These are phyloP conservation scores for Solanum hybrid DNA, from an alignment of 305 asterid species.

Conservation along the genomic window DNA sequence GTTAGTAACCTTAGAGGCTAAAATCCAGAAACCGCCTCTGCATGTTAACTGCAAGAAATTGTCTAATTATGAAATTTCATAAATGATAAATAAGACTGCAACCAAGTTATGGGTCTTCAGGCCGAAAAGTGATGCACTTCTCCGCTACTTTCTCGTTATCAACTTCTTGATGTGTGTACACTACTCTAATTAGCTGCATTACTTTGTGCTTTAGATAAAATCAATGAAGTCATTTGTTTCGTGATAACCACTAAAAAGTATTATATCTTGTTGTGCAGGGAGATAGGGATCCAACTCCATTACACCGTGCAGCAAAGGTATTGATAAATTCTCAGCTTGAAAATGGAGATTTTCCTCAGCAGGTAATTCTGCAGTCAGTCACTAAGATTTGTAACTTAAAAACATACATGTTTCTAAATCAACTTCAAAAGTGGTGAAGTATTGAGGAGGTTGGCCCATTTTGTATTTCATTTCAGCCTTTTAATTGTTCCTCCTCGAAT, in stretches of 20 bases:
- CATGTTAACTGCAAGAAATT: neutral
- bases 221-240: neutral
- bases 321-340: conserved; percentile 74
- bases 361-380: conserved; percentile 31
- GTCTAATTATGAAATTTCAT: no score
- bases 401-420: neutral
- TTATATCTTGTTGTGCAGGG: conserved; percentile 34
- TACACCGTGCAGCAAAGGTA: conserved; percentile 72
- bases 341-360: conserved; percentile 84
- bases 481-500: neutral
- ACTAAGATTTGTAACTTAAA: neutral
- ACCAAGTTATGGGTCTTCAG: no score
- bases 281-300: conserved; percentile 67
- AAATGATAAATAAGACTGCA: no score
- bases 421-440: neutral
- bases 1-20: no score
- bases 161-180: no score
- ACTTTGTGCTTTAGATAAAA: neutral
- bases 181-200: neutral
- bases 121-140: no score
- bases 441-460: neutral
- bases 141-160: no score
- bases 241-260: neutral
- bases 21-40: neutral
- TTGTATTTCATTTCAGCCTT: neutral